These are phyloP conservation scores for Fusarium austroafricanum DNA, from an alignment of 2,329 filamentous ascomycete species.

Conservation along the genomic window DNA sequence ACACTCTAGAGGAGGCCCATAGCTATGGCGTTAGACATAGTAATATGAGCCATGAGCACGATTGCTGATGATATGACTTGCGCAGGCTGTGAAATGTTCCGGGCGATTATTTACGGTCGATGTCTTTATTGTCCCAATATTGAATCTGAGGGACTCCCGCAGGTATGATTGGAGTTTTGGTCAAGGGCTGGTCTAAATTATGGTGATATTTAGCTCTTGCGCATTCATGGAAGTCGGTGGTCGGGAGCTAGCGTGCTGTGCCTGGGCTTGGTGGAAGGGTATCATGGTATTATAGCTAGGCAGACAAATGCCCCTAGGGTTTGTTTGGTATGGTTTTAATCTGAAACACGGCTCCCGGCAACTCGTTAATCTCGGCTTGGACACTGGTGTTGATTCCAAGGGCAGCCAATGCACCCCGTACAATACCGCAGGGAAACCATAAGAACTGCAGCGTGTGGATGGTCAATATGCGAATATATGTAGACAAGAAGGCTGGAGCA, in stretches of 20 bases:
- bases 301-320: constrained; percentile 51
- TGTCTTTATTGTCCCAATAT: constrained; percentile 24
- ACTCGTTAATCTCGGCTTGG: constrained; percentile 86
- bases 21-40: constrained; percentile 53
- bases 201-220: constrained; percentile 38
- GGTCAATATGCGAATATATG: constrained; percentile 7
- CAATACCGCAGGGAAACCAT: constrained; percentile 94
- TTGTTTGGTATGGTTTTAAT: constrained; percentile 84
- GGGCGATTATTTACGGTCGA: constrained; percentile 36
- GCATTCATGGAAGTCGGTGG: constrained; percentile 26
- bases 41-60: constrained; percentile 49
- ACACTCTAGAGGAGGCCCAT: constrained; percentile 46
- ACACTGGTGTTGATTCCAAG: constrained; percentile 92
- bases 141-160: constrained; percentile 32
- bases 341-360: constrained; percentile 93
- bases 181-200: constrained; percentile 27
- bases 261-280: constrained; percentile 36
- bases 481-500: neutral
- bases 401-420: constrained; percentile 90
- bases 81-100: constrained; percentile 53
- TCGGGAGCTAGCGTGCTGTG: constrained; percentile 33
- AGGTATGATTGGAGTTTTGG: constrained; percentile 43
- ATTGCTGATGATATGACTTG: constrained; percentile 53
- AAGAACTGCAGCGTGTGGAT: constrained; percentile 73
- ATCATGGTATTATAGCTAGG: constrained; percentile 41